These are phyloP conservation scores for Candida gorgasii DNA, from an alignment of 805 yeast genomes.

Conservation along the genomic window DNA sequence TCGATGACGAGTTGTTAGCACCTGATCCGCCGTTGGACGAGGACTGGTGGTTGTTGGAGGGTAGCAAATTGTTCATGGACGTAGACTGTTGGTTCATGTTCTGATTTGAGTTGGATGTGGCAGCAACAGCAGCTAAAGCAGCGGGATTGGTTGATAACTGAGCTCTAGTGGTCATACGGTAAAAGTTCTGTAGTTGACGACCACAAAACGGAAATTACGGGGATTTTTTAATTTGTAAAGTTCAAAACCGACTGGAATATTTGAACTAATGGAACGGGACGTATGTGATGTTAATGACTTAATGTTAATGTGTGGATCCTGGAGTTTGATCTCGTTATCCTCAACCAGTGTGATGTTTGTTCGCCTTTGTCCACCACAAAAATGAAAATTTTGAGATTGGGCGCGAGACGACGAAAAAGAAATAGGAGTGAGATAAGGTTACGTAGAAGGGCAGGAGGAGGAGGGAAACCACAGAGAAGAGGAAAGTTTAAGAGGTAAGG, in stretches of 20 bases:
- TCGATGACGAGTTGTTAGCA: slow-evolving; percentile 21
- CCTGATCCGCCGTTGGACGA: slow-evolving; percentile 2
- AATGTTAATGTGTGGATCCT: not conserved
- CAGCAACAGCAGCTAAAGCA: slow-evolving; percentile 20
- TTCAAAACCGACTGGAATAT: not conserved
- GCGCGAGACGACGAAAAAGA: slow-evolving; percentile 1
- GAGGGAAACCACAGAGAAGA: too few species aligned
- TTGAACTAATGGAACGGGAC: not conserved
- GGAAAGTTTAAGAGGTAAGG: too few species aligned
- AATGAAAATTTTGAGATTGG: slow-evolving; percentile 8
- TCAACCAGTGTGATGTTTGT: slow-evolving; percentile 5
- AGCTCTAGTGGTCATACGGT: slow-evolving; percentile 17
- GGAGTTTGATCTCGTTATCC: not conserved
- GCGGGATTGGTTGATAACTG: slow-evolving; percentile 17
- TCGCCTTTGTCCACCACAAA: slow-evolving; percentile 9
- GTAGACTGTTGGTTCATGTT: slow-evolving; percentile 8
- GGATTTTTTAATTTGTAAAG: not conserved
- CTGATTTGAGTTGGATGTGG: slow-evolving; percentile 15
- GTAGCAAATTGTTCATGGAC: slow-evolving; percentile 1
- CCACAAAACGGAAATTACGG: slow-evolving; percentile 1
- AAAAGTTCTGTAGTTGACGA: not conserved
- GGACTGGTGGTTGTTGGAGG: not conserved
- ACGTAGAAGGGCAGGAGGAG: too few species aligned
- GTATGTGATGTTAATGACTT: not conserved
- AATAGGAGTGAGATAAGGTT: too few species aligned